Evolutionary conservation across 352 stramenopile genomes (phyloP).

Genomic region (Globisporangium canariense): DNA sequence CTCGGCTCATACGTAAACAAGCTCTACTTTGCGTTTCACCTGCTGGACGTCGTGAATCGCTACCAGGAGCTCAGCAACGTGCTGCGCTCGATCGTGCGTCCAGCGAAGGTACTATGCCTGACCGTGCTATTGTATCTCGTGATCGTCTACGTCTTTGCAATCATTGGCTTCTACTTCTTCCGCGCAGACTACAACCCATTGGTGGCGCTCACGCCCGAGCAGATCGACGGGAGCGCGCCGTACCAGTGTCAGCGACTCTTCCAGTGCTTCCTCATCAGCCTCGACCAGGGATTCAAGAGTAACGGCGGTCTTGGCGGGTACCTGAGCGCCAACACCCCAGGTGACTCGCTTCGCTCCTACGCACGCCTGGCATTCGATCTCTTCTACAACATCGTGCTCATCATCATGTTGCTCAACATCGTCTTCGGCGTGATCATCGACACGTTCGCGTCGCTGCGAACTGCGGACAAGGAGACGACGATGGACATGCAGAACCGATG

Average conservation of each 20-base stretch:
- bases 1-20: constrained; percentile 65
- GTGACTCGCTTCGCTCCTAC: constrained; percentile 38
- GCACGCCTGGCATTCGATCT: constrained; percentile 56
- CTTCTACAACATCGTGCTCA: constrained; percentile 65
- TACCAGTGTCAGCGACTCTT: constrained; percentile 70
- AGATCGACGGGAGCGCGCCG: constrained; percentile 30
- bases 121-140: constrained; percentile 67
- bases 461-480: constrained; percentile 57
- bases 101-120: constrained; percentile 53
- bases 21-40: constrained; percentile 74
- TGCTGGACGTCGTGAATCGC: constrained; percentile 76
- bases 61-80: constrained; percentile 77
- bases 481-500: constrained; percentile 68
- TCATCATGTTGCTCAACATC: constrained; percentile 75
- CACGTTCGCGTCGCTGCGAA: constrained; percentile 71
- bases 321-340: constrained; percentile 37
- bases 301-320: constrained; percentile 54
- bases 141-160: constrained; percentile 71
- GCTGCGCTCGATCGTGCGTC: constrained; percentile 53
- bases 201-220: constrained; percentile 24
- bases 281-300: constrained; percentile 74
- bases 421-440: constrained; percentile 82
- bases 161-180: constrained; percentile 75
- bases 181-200: constrained; percentile 52
- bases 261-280: constrained; percentile 66